phyloP scores from a whole-genome alignment of 768 basidiomycete species.

The Gloeopeniophorella convolvens region DNA sequence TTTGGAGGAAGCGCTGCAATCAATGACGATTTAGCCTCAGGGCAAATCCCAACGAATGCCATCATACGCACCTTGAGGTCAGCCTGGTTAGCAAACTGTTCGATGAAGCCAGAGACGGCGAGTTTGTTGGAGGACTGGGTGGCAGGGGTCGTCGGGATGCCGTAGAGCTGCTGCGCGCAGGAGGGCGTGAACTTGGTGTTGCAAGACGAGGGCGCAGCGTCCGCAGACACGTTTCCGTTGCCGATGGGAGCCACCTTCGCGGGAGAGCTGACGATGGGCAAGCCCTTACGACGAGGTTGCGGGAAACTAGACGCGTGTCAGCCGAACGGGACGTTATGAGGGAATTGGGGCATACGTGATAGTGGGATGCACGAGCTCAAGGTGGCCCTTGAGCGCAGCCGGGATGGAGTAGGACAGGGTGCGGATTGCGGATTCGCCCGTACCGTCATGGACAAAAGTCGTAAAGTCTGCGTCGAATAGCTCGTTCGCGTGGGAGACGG shows the following conservation, averaged over 20 bases:
- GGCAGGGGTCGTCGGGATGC: constrained; percentile 18
- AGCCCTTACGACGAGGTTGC: neutral
- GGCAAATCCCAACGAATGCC: neutral
- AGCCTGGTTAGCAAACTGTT: constrained; percentile 1
- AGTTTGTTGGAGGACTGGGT: constrained; percentile 19
- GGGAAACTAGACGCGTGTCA: neutral
- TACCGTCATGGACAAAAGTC: constrained; percentile 15
- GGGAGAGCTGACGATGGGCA: neutral
- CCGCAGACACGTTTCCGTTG: neutral
- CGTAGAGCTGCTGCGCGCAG: constrained; percentile 21
- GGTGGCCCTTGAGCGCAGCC: constrained; percentile 13
- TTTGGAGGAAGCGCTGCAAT: neutral
- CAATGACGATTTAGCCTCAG: neutral
- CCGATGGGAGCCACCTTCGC: neutral
- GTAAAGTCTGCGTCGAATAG: constrained; percentile 18
- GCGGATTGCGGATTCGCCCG: constrained; percentile 16
- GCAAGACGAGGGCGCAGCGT: neutral
- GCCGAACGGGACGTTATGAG: neutral
- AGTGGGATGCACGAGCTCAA: constrained; percentile 21
- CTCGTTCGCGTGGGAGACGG: constrained; percentile 19
- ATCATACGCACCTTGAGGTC: constrained; percentile 2
- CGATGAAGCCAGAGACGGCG: constrained; percentile 19
- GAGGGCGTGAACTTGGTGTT: constrained; percentile 5
- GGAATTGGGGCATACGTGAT: constrained; percentile 8
- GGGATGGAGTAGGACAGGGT: constrained; percentile 22